phyloP scores from a whole-genome alignment of 2,329 filamentous ascomycete species.

The Colletotrichum kahawae region DNA sequence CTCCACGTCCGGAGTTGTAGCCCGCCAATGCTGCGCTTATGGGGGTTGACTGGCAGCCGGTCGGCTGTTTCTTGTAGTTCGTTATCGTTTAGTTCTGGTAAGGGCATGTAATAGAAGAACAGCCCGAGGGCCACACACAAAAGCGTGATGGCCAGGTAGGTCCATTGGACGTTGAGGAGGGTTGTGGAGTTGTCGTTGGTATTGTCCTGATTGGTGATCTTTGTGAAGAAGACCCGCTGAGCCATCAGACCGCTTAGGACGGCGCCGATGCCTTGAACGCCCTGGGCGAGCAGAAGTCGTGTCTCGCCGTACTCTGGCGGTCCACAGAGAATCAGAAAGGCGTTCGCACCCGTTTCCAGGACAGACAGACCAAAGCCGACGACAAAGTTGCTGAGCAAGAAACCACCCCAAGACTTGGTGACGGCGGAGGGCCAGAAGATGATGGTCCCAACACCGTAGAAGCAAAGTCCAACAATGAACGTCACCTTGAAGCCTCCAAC shows the following conservation, averaged over 20 bases:
- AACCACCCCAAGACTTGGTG: conserved; percentile 76
- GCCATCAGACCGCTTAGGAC: conserved; percentile 76
- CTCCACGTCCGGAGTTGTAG: conserved; percentile 59
- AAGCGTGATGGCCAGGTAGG: conserved; percentile 80
- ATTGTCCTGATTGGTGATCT: conserved; percentile 46
- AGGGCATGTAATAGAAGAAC: conserved; percentile 72
- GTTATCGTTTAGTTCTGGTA: conserved; percentile 64
- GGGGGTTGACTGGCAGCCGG: conserved; percentile 54
- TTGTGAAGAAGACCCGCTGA: conserved; percentile 74
- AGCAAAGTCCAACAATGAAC: conserved; percentile 77
- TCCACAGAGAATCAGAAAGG: conserved; percentile 74
- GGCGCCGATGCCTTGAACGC: conserved; percentile 76
- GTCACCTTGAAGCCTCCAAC: conserved; percentile 77
- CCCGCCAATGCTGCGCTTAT: conserved; percentile 51
- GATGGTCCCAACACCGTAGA: conserved; percentile 79
- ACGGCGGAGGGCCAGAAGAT: conserved; percentile 87
- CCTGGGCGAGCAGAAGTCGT: conserved; percentile 77
- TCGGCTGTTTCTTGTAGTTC: conserved; percentile 56
- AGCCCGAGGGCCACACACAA: conserved; percentile 74
- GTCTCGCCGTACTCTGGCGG: conserved; percentile 75
- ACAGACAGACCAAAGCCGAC: conserved; percentile 79
- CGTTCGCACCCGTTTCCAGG: conserved; percentile 82
- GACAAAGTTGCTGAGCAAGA: conserved; percentile 75
- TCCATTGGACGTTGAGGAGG: conserved; percentile 81
- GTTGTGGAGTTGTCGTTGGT: conserved; percentile 41